Percentiles rank a stretch among this genome's conserved stretches.
Conservation (phyloP, 768 basidiomycete species). For the Botryobasidium botryosum region DNA sequence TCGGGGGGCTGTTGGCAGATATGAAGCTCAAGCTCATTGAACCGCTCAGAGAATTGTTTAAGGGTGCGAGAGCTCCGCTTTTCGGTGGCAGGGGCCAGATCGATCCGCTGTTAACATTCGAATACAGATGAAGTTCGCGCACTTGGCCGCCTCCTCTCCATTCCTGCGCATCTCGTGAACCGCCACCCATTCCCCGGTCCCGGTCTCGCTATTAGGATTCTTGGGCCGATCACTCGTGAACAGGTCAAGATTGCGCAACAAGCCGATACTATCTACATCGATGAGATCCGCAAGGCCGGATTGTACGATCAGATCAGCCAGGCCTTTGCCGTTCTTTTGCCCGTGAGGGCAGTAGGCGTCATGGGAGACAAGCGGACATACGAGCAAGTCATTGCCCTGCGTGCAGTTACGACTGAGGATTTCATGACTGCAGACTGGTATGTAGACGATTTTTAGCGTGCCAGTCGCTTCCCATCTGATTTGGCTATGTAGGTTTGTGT, state of each 20-base stretch:
- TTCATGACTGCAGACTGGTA: slow-evolving; percentile 99
- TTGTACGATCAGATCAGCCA: slow-evolving; percentile 89
- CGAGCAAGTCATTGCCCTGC: slow-evolving; percentile 89
- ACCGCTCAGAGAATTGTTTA: slow-evolving; percentile 93
- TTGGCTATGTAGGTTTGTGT: slow-evolving; percentile 62
- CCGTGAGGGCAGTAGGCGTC: slow-evolving; percentile 93
- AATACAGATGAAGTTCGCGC: slow-evolving; percentile 81
- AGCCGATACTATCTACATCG: slow-evolving; percentile 92
- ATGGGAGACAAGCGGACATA: slow-evolving; percentile 96
- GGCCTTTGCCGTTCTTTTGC: slow-evolving; percentile 90
- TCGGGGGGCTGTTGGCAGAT: slow-evolving; percentile 86
- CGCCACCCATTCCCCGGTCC: slow-evolving; percentile 99
- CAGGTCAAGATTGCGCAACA: slow-evolving; percentile 85
- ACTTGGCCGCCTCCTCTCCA: slow-evolving; percentile 76
- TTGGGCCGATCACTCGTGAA: slow-evolving; percentile 84
- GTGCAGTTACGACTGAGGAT: slow-evolving; percentile 95
- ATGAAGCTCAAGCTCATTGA: slow-evolving; percentile 99
- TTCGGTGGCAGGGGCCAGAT: background rate
- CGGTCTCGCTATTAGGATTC: slow-evolving; percentile 92
- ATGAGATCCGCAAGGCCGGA: slow-evolving; percentile 87
- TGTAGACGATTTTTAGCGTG: slow-evolving; percentile 12
- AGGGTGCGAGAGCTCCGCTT: slow-evolving; percentile 55
- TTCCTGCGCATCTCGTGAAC: slow-evolving; percentile 84
- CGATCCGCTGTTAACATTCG: background rate
- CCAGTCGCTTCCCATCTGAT: background rate